Conservation (phyloP, 164 flowering plant genomes). For the Vitis riparia region DNA sequence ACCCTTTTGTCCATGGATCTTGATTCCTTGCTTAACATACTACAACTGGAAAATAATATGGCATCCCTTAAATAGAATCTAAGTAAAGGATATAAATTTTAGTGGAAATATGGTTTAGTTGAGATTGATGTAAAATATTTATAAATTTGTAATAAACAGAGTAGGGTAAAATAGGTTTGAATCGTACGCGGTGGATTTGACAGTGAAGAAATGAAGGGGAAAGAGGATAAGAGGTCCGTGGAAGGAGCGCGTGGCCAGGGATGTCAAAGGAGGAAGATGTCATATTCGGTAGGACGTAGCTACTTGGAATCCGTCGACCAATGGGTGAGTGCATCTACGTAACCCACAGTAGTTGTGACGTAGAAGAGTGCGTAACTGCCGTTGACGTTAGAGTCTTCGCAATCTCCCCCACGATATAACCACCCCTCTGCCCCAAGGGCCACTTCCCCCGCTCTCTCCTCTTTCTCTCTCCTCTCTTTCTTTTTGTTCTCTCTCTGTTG, state of each 20-base stretch:
- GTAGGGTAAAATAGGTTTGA: too few relatives aligned
- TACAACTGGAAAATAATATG: too few relatives aligned
- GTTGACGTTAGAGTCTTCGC: constrained; percentile 39
- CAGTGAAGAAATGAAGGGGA: not conserved
- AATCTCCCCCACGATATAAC: not conserved
- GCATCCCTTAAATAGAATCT: too few relatives aligned
- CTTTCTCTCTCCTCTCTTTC: not conserved
- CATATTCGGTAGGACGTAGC: not conserved
- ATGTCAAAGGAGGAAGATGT: not conserved
- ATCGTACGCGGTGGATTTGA: too few relatives aligned
- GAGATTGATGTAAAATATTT: too few relatives aligned
- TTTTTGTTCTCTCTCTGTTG: not conserved
- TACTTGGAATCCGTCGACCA: constrained; percentile 9
- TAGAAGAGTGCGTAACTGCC: constrained; percentile 31
- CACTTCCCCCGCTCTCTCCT: not conserved
- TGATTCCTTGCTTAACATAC: too few relatives aligned
- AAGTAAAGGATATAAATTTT: too few relatives aligned
- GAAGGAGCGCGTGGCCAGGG: not conserved
- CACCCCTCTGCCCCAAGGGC: not conserved
- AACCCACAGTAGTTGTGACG: constrained; percentile 40
- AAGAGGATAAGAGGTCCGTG: too few relatives aligned
- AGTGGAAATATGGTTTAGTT: too few relatives aligned
- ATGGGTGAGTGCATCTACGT: constrained; percentile 17
- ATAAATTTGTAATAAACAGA: too few relatives aligned
- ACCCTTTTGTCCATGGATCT: too few relatives aligned